Evolutionary conservation across 257 asterid genomes (phyloP).

Genomic region (Buddleja alternifolia): DNA sequence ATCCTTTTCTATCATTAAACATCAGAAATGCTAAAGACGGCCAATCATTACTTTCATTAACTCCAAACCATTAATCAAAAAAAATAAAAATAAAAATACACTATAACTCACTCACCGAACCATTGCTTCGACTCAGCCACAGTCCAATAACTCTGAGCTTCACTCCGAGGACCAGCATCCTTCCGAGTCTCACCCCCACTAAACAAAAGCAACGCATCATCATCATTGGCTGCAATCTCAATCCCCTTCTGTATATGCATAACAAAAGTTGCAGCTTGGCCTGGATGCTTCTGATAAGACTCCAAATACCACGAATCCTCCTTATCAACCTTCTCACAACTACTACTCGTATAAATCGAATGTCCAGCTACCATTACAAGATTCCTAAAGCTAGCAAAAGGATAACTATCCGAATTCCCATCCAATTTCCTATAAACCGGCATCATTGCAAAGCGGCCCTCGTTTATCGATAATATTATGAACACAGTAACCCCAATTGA

Average conservation of each 20-base stretch:
- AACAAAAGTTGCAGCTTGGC: conserved; percentile 95
- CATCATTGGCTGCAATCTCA: conserved; percentile 65
- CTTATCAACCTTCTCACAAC: conserved; percentile 82
- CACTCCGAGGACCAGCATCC: conserved; percentile 95
- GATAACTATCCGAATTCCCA: conserved; percentile 53
- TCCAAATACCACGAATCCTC: conserved; percentile 96
- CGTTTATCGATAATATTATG: conserved; percentile 47
- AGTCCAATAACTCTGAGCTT: conserved; percentile 94
- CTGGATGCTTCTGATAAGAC: conserved; percentile 89
- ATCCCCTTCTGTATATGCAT: conserved; percentile 83
- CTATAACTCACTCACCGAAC: conserved; percentile 76
- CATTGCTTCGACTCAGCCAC: conserved; percentile 92
- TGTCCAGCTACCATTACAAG: conserved; percentile 99
- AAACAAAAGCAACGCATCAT: conserved; percentile 73
- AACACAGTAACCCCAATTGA: conserved; percentile 52
- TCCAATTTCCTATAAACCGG: conserved; percentile 46
- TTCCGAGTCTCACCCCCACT: conserved; percentile 99
- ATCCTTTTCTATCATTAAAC: conserved; percentile 16
- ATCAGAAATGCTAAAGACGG: conserved; percentile 18
- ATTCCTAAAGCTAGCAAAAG: conserved; percentile 61
- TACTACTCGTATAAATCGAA: conserved; percentile 88
- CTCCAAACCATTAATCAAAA: conserved; percentile 11
- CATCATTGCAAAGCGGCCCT: conserved; percentile 41
- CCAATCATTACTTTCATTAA: not conserved
- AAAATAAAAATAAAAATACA: not conserved